Conservation (phyloP, 345 rosid genomes). For the Acer yangbiense region DNA sequence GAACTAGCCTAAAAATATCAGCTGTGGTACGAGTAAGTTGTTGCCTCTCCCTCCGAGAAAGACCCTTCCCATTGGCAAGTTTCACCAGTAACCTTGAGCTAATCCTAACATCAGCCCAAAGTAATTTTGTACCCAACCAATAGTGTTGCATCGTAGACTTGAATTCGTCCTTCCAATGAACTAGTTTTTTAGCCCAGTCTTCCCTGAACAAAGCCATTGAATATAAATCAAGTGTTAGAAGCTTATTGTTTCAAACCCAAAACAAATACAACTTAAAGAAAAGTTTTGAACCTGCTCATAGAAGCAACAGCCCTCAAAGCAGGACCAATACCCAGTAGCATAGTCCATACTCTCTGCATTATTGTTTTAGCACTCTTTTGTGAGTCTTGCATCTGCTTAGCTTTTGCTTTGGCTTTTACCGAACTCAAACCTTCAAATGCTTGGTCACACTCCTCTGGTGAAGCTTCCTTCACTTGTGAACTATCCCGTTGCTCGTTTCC, state of each 20-base stretch:
- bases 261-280: slow-evolving; percentile 8
- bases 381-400: slow-evolving; percentile 68
- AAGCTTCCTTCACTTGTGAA: slow-evolving; percentile 77
- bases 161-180: slow-evolving; percentile 89
- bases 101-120: slow-evolving; percentile 90
- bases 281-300: slow-evolving; percentile 79
- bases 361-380: slow-evolving; percentile 53
- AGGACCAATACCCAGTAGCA: slow-evolving; percentile 84
- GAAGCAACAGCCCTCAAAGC: slow-evolving; percentile 89
- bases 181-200: slow-evolving; percentile 92
- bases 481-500: slow-evolving; percentile 43
- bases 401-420: slow-evolving; percentile 89
- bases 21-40: slow-evolving; percentile 84
- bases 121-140: slow-evolving; percentile 89
- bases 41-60: slow-evolving; percentile 86
- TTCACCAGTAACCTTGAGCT: slow-evolving; percentile 85
- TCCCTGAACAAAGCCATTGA: slow-evolving; percentile 51
- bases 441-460: slow-evolving; percentile 94
- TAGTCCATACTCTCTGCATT: slow-evolving; percentile 57
- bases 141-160: slow-evolving; percentile 87
- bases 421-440: slow-evolving; percentile 87
- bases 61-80: slow-evolving; percentile 87
- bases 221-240: slow-evolving; percentile 22
- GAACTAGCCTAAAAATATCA: slow-evolving; percentile 85
- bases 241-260: slow-evolving; percentile 17